phyloP scores from a whole-genome alignment of 768 basidiomycete species.

The Lactarius sp. region DNA sequence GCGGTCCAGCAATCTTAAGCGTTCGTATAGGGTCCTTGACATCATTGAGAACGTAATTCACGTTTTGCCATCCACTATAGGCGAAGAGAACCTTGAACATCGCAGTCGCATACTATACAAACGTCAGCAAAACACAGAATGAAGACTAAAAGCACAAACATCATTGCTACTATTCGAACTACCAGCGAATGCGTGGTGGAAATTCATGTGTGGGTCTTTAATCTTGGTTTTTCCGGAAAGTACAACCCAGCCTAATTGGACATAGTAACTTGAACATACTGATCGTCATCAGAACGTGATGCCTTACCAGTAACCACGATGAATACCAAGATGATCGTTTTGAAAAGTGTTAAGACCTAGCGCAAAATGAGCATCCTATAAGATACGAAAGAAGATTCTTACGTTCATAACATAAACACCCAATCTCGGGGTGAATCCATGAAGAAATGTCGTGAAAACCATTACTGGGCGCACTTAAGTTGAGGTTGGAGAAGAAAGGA shows the following conservation, averaged over 20 bases:
- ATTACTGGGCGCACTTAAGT: conserved; percentile 37
- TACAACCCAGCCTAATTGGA: conserved; percentile 47
- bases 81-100: conserved; percentile 53
- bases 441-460: conserved; percentile 45
- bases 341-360: conserved; percentile 50
- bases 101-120: conserved; percentile 51
- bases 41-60: conserved; percentile 57
- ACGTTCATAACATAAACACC: conserved; percentile 57
- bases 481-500: background rate
- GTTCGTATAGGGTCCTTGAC: conserved; percentile 56
- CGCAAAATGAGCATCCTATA: background rate
- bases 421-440: conserved; percentile 45
- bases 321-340: conserved; percentile 49
- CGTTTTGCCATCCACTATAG: conserved; percentile 50
- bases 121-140: background rate
- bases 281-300: background rate
- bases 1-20: conserved; percentile 56
- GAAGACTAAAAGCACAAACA: conserved; percentile 26
- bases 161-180: conserved; percentile 50
- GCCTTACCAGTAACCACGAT: conserved; percentile 45
- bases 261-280: background rate
- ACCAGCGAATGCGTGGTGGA: conserved; percentile 52
- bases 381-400: background rate
- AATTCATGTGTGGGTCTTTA: conserved; percentile 52
- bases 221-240: conserved; percentile 53